These are phyloP conservation scores for Phaeomoniella chlamydospora DNA, from an alignment of 2,329 filamentous ascomycete genomes.

Conservation along the genomic window DNA sequence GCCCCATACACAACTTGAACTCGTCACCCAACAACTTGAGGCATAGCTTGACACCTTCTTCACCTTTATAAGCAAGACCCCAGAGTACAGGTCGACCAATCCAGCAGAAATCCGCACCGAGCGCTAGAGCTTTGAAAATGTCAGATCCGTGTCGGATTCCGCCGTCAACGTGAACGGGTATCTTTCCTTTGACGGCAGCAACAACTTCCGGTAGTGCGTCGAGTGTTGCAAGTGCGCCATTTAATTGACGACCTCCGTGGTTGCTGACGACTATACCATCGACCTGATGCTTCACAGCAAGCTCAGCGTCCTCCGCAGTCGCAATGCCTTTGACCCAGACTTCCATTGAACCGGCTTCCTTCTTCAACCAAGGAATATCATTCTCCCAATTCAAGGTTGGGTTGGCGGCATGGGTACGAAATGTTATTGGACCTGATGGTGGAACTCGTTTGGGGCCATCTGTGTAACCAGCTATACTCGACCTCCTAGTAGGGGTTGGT, in stretches of 20 bases:
- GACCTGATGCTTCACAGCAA: constrained; percentile 7
- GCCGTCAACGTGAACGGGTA: constrained; percentile 9
- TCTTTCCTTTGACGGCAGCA: constrained; percentile 3
- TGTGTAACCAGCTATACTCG: no score
- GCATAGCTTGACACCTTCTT: constrained; percentile 18
- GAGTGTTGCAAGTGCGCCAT: constrained; percentile 9
- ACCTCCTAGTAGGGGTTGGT: no score
- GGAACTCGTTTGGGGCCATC: no score
- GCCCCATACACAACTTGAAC: constrained; percentile 16
- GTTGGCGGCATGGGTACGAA: no score
- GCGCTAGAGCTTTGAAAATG: constrained; percentile 21
- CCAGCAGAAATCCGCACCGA: constrained; percentile 19
- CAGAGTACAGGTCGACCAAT: constrained; percentile 18
- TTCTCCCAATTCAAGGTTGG: no score
- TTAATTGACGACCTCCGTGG: constrained; percentile 10
- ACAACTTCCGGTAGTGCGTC: constrained; percentile 5
- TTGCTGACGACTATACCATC: constrained; percentile 10
- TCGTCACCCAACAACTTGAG: constrained; percentile 18
- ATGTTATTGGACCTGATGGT: no score
- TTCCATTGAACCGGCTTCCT: constrained; percentile 15
- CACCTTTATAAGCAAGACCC: constrained; percentile 19
- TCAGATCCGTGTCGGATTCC: constrained; percentile 20
- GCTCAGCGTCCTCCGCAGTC: constrained; percentile 8
- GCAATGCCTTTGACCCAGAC: constrained; percentile 12
- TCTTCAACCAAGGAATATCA: constrained; percentile 33